phyloP scores from a whole-genome alignment of 495 filamentous ascomycete species.

The Pyronema domesticum region DNA sequence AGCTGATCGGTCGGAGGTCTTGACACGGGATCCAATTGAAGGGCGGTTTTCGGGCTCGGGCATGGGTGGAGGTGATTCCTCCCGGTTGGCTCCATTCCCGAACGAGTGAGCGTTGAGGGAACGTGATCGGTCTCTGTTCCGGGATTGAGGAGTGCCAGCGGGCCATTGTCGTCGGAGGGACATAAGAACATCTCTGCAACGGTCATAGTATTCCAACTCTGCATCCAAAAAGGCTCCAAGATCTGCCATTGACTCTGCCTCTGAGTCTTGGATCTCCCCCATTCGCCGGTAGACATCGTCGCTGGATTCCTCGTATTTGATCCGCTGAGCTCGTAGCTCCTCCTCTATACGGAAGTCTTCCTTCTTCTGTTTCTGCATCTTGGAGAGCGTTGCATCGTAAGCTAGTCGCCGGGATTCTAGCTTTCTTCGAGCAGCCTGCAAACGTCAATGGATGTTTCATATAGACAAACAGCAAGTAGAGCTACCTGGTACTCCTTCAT shows the following conservation, averaged over 20 bases:
- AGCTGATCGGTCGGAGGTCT: slow-evolving; percentile 9
- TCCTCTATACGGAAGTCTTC: slow-evolving; percentile 90
- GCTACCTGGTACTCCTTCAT: slow-evolving; percentile 93
- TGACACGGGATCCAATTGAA: slow-evolving; percentile 22
- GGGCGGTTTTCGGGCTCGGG: slow-evolving; percentile 24
- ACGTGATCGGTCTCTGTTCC: slow-evolving; percentile 33
- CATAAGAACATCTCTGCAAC: slow-evolving; percentile 58
- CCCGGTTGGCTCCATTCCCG: slow-evolving; percentile 38
- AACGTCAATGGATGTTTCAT: not conserved
- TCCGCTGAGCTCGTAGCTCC: slow-evolving; percentile 76
- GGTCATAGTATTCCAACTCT: slow-evolving; percentile 80
- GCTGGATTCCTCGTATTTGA: slow-evolving; percentile 89
- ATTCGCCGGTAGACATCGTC: slow-evolving; percentile 87
- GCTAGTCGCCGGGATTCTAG: slow-evolving; percentile 77
- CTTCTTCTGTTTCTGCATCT: slow-evolving; percentile 85
- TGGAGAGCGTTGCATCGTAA: slow-evolving; percentile 76
- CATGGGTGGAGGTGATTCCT: slow-evolving; percentile 36
- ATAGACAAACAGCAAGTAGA: not conserved
- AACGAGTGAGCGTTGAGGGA: slow-evolving; percentile 46
- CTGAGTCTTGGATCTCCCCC: slow-evolving; percentile 90
- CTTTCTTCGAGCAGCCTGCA: slow-evolving; percentile 74
- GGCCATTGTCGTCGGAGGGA: slow-evolving; percentile 54
- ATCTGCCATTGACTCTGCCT: slow-evolving; percentile 67
- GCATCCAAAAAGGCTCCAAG: slow-evolving; percentile 70
- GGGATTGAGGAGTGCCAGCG: slow-evolving; percentile 21